Conservation (phyloP, 2,329 filamentous ascomycete genomes). For the Dactylonectria macrodidyma region DNA sequence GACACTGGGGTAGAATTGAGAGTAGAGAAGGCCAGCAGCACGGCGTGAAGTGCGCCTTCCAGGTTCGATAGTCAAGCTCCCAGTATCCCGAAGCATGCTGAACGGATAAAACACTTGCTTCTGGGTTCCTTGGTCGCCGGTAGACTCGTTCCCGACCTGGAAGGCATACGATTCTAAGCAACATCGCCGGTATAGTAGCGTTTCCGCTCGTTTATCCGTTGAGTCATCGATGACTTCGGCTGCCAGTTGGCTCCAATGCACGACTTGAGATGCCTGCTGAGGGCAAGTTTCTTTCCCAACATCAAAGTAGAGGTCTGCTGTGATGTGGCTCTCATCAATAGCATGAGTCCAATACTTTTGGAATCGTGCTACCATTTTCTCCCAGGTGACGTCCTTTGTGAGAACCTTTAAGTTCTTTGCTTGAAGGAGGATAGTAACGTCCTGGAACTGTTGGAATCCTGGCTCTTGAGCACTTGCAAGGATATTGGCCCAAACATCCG, state of each 20-base stretch:
- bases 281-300: too few relatives aligned
- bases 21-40: not conserved
- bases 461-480: not conserved
- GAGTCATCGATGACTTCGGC: not conserved
- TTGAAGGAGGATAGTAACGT: too few relatives aligned
- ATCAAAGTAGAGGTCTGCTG: too few relatives aligned
- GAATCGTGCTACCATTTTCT: too few relatives aligned
- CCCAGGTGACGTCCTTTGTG: too few relatives aligned
- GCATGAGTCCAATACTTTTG: too few relatives aligned
- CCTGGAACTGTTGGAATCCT: not conserved
- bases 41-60: not conserved
- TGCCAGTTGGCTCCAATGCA: not conserved
- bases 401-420: too few relatives aligned
- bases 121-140: not conserved
- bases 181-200: not conserved
- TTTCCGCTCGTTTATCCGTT: slow-evolving; percentile 3
- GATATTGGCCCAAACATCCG: slow-evolving; percentile 10
- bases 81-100: not conserved
- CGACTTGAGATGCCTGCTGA: not conserved
- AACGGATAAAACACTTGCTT: slow-evolving; percentile 9
- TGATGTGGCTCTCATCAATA: too few relatives aligned
- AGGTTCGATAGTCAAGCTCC: not conserved
- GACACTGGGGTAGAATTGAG: too few relatives aligned
- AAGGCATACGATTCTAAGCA: not conserved
- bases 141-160: not conserved